Evolutionary conservation across 176 grass and related monocot genomes (phyloP).

Genomic region (Rhynchospora pubera): DNA sequence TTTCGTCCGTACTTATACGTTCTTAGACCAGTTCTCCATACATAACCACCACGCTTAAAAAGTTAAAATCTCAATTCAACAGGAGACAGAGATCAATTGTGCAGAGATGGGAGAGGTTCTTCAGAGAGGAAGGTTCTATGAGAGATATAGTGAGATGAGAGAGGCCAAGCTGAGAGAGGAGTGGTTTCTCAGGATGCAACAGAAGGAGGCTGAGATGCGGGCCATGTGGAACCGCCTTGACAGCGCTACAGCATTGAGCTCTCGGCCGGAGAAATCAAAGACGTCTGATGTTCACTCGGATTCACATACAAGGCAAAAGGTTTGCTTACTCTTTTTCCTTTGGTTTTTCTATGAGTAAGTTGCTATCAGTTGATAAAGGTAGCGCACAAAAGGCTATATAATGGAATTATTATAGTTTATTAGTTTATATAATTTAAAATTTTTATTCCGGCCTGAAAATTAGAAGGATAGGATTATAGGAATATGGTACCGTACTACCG

Average conservation of each 20-base stretch:
- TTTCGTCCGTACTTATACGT: not conserved
- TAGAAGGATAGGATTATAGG: not conserved
- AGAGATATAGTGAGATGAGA: conserved; percentile 28
- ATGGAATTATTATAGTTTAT: not conserved
- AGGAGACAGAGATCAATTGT: not conserved
- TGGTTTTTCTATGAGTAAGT: not conserved
- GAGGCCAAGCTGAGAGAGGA: conserved; percentile 38
- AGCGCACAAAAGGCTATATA: not conserved
- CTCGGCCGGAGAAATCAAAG: not conserved
- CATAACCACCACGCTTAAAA: not conserved
- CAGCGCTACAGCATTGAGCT: not conserved
- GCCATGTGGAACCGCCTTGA: conserved; percentile 24
- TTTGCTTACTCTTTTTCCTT: not conserved
- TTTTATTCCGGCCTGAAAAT: not conserved
- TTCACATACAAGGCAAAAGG: not conserved
- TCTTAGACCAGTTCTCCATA: not conserved
- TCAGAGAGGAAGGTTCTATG: conserved; percentile 34
- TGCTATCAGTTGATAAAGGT: not conserved
- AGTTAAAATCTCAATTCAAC: conserved; percentile 1
- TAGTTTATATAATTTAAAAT: not conserved
- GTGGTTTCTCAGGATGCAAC: not conserved
- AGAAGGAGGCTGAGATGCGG: conserved; percentile 17
- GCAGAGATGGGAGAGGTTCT: not conserved
- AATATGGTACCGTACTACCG: not conserved
- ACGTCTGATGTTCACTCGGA: not conserved